Conservation (phyloP, 257 asterid genomes). For the Salvia splendens region DNA sequence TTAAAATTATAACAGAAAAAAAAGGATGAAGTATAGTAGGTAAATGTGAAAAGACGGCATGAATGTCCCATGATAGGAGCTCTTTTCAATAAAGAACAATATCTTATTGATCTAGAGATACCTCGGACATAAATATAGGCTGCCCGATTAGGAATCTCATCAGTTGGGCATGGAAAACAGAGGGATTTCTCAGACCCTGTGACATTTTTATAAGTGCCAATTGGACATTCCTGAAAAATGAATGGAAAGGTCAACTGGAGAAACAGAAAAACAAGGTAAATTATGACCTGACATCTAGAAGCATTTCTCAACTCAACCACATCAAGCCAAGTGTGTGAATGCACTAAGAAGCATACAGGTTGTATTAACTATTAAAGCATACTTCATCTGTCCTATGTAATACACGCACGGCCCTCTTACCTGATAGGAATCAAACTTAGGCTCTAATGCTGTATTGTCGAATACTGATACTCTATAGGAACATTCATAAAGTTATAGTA, state of each 20-base stretch:
- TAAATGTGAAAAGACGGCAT: conserved; percentile 22
- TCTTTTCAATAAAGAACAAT: conserved; percentile 14
- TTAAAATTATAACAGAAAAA: background rate
- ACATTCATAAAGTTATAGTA: background rate
- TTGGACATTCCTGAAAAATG: conserved; percentile 81
- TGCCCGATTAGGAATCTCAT: conserved; percentile 88
- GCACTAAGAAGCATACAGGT: conserved; percentile 6
- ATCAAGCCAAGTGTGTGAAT: conserved; percentile 1
- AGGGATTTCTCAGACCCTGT: conserved; percentile 85
- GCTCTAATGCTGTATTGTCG: background rate
- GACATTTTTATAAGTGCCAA: conserved; percentile 88
- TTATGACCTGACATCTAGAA: conserved; percentile 23
- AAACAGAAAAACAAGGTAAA: conserved; percentile 12
- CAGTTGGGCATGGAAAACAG: conserved; percentile 75
- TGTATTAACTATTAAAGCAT: background rate
- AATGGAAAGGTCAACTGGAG: conserved; percentile 20
- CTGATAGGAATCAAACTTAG: background rate
- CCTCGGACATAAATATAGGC: conserved; percentile 78
- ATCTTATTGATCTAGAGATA: conserved; percentile 38
- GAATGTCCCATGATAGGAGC: conserved; percentile 11
- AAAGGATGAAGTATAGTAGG: background rate
- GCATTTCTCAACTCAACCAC: conserved; percentile 19
- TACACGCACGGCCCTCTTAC: conserved; percentile 8
- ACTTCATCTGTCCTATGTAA: background rate
- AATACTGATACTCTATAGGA: background rate